phyloP scores from a whole-genome alignment of 495 filamentous ascomycete genomes.

The Platismatia glauca region DNA sequence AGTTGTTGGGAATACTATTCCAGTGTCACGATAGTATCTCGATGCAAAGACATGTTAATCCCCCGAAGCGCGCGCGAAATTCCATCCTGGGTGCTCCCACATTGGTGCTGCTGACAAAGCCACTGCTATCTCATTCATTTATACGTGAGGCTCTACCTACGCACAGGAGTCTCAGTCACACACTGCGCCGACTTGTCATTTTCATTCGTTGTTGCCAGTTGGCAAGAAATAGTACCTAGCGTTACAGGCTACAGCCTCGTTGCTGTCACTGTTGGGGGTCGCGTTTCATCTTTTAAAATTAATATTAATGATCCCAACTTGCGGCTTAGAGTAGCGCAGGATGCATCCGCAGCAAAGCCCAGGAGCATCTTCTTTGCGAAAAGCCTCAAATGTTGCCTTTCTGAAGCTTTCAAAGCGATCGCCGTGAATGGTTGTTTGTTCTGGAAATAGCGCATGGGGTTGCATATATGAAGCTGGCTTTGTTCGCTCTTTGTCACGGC shows the following conservation, averaged over 20 bases:
- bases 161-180: not conserved
- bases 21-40: too few species aligned
- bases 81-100: not conserved
- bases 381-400: not conserved
- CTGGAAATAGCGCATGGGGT: not conserved
- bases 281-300: too few species aligned
- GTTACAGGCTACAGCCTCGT: not conserved
- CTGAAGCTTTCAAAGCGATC: not conserved
- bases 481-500: not conserved
- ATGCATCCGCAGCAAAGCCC: not conserved
- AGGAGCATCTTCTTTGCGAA: not conserved
- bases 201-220: not conserved
- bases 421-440: not conserved
- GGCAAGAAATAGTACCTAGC: not conserved
- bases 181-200: not conserved
- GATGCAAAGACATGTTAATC: too few species aligned
- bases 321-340: constrained; percentile 21
- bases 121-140: not conserved
- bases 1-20: too few species aligned
- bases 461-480: not conserved
- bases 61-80: not conserved
- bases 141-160: not conserved
- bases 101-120: not conserved
- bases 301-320: not conserved
- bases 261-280: not conserved